phyloP scores from a whole-genome alignment of 2,329 filamentous ascomycete genomes.

The Trichoderma semiorbis region DNA sequence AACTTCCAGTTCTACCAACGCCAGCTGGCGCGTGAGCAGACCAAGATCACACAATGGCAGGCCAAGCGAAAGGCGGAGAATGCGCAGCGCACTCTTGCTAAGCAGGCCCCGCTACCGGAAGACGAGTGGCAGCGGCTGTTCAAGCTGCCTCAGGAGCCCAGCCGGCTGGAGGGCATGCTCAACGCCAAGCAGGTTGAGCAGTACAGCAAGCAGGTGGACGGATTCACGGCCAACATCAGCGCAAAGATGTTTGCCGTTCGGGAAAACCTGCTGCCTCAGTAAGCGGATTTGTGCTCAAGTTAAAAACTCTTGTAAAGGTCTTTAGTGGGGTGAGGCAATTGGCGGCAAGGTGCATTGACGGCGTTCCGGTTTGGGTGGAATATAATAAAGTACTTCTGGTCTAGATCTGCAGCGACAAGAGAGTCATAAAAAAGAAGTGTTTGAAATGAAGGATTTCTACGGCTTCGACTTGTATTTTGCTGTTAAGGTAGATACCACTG shows the following conservation, averaged over 20 bases:
- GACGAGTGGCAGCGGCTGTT: constrained; percentile 98
- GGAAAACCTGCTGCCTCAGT: constrained; percentile 61
- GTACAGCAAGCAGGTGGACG: constrained; percentile 95
- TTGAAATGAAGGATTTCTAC: constrained; percentile 10
- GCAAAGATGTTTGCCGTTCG: constrained; percentile 98
- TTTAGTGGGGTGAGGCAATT: constrained; percentile 21
- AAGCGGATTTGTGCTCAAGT: constrained; percentile 19
- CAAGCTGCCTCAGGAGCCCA: constrained; percentile 95
- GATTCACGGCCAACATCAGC: constrained; percentile 85
- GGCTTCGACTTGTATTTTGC: constrained; percentile 12
- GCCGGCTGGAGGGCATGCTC: constrained; percentile 86
- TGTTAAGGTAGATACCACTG: constrained; percentile 14
- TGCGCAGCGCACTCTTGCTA: constrained; percentile 74
- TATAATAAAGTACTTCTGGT: constrained; percentile 37
- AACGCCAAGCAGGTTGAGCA: constrained; percentile 96
- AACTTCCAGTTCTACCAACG: constrained; percentile 98
- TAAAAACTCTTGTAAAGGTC: constrained; percentile 4
- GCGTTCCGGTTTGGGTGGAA: constrained; percentile 41
- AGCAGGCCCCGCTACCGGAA: constrained; percentile 85
- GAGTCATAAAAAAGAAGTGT: constrained; percentile 21
- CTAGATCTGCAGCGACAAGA: constrained; percentile 34
- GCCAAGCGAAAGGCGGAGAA: constrained; percentile 96
- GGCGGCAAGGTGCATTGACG: constrained; percentile 38
- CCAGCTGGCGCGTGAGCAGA: constrained; percentile 87
- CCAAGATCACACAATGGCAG: constrained; percentile 96